Base-by-base conservation (phyloP, 2,329 filamentous ascomycete species). In the Aspergillus hiratsukae region DNA sequence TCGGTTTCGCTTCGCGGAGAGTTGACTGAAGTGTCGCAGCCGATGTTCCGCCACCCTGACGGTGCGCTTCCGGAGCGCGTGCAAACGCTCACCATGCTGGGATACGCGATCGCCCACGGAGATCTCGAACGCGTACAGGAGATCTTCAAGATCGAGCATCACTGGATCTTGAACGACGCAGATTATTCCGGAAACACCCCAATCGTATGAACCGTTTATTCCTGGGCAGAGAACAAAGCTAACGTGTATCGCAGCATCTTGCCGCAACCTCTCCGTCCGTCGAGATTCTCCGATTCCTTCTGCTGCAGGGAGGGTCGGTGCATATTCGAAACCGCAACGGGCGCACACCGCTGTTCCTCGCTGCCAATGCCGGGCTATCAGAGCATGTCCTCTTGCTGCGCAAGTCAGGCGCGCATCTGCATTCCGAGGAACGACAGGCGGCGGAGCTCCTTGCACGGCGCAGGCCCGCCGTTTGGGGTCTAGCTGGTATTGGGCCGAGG, bases 141-240 rank as follows among this genome's bases (percentile, higher is more conserved):
- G 57, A 82, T 93, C 49, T 80, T 93, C 56, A 81, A 84, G 40
- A 81, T 81, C 46, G 87, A 90, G 66, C 82, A 86, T 59, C 76
- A 82, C 56, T 83, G 82, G 74, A 79, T 94, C 21, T 80, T 94
- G 48, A 89, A 89, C 67, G 86, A 87, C 60, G 83, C 84, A 29
- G 90, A 94, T 74, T 93, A 93, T 69, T 88, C 88, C 21, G 89
- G 90, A 49, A 94, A 93, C 74, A 93, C 90, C 27, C 77, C 78
- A 21, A 66, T 80, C 51, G 75, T 77, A 66, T 61, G 70, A 19
- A 43, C 27, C 35, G 40, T 10, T 2, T 45, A 40, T 52, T 19
- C 23, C n/a, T n/a, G 8, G 2, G 11, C 11, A 14, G 29, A 35
- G 29, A 35, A 14, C 4, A n/a, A 4, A 35, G 31, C 31, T 35